A percentile compares a stretch with the other conserved stretches of the same genome.
Conservation (phyloP, 2,329 filamentous ascomycete genomes). For the Amesomyces nigricolor region DNA sequence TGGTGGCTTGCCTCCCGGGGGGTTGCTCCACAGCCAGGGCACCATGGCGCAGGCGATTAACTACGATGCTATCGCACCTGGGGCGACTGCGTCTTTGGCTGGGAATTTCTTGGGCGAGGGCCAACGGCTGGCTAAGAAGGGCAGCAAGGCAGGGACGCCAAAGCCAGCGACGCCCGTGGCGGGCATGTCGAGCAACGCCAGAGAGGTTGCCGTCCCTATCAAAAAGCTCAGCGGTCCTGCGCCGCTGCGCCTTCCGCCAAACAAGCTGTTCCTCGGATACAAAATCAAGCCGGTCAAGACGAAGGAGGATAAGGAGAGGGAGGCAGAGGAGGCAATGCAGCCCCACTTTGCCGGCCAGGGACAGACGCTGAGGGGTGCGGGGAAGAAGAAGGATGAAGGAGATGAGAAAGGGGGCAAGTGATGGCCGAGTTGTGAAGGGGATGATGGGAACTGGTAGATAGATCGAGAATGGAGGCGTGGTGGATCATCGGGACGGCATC, state of each 20-base stretch:
- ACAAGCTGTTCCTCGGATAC: conserved; percentile 96
- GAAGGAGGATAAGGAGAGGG: conserved; percentile 62
- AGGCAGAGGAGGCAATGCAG: conserved; percentile 57
- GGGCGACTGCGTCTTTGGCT: conserved; percentile 59
- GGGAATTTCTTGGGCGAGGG: conserved; percentile 78
- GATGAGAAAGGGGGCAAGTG: conserved; percentile 29
- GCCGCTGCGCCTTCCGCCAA: conserved; percentile 74
- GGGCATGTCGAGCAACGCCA: conserved; percentile 43
- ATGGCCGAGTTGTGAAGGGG: conserved; percentile 8
- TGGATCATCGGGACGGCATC: background rate
- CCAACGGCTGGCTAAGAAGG: conserved; percentile 82
- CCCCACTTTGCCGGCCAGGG: conserved; percentile 81
- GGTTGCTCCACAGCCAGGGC: conserved; percentile 74
- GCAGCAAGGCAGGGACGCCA: conserved; percentile 66
- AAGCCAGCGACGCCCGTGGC: conserved; percentile 68
- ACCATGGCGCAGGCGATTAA: conserved; percentile 99
- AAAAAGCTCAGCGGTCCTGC: conserved; percentile 70
- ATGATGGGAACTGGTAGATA: background rate
- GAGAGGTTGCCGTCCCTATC: conserved; percentile 33
- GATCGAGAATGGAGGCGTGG: background rate
- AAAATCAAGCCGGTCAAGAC: conserved; percentile 84
- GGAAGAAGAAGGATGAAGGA: conserved; percentile 63
- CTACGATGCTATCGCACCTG: conserved; percentile 83
- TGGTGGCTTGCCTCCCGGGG: conserved; percentile 57
- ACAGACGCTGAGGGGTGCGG: conserved; percentile 65